Base-by-base conservation (phyloP, 371 early-diverging fungal species). In the Lichtheimia corymbifera region DNA sequence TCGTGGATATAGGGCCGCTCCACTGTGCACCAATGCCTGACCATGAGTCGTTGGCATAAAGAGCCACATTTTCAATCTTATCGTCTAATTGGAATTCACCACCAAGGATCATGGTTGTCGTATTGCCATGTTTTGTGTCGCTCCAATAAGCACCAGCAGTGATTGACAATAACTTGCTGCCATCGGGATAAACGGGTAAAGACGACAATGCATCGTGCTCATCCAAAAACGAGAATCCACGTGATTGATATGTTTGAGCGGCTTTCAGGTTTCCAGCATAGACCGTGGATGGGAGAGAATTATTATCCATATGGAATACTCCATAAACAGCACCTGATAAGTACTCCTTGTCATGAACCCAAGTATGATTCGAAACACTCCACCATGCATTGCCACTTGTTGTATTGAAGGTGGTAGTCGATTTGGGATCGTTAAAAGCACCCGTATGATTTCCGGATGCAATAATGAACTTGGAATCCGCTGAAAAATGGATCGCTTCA, bases 21-120 rank as follows among this genome's bases (percentile, higher is more conserved):
- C 80, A 79, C 5, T 70, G 61, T 0, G 71, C 67, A n/a, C 72
- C 72, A 17, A 83, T 50, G 7, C 79, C 79, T 15, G 63, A 66
- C 84, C 79, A 82, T 2, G 55, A 24, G 4, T 67, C 69, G 30
- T 82, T 73, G 14, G 67, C 55, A 28, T 74, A 70, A 6, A 84
- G 55, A 4, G 82, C 84, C 12, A 82, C 58, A 41, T 84, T 82
- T 35, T 67, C 60, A 27, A 80, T 72, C 27, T 50, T 50, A 11
- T 61, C 56, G 1, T 66, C 43, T 1, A 77, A 50, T 9, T 27
- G 47, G 43, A 84, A 84, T 22, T 53, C 41, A 4, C 84, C 84
- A 22, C 76, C 82, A 17, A 84, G 50, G 25, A 82, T 74, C 4
- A 67, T 66, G 1, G 67, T 60, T 0, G 67, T 57, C 17, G 59